Evolutionary conservation across 2,329 filamentous ascomycete genomes (phyloP).

Genomic region (Hymenoscyphus fraxineus): DNA sequence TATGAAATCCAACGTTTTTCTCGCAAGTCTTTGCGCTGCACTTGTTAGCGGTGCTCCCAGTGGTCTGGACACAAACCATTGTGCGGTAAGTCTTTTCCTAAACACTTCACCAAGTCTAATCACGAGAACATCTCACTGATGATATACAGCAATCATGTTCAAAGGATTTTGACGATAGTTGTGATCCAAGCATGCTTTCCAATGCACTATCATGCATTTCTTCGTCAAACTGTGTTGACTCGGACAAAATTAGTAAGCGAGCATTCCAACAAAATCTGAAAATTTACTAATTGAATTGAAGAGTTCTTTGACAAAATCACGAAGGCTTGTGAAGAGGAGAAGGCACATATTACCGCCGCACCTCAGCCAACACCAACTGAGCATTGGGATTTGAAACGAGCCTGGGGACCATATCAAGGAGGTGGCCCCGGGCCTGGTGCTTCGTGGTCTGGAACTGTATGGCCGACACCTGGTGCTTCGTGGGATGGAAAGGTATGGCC

Average conservation of each 20-base stretch:
- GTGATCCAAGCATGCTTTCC: neutral
- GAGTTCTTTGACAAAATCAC: constrained; percentile 10
- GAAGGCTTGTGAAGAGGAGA: constrained; percentile 6
- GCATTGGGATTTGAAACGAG: neutral
- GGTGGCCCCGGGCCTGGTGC: too few species aligned
- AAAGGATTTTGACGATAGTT: neutral
- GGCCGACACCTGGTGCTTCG: neutral
- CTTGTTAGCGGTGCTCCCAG: neutral
- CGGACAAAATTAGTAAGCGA: constrained; percentile 14
- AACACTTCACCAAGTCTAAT: neutral
- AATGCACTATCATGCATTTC: constrained; percentile 13
- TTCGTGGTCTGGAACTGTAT: neutral
- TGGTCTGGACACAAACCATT: neutral
- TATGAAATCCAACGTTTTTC: constrained; percentile 6
- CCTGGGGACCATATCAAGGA: constrained; percentile 1
- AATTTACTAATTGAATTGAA: neutral
- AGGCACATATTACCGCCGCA: constrained; percentile 8
- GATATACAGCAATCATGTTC: neutral
- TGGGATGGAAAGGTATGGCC: constrained; percentile 9
- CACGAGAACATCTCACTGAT: neutral
- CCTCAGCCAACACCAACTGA: constrained; percentile 9
- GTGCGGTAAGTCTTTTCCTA: neutral
- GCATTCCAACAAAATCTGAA: neutral
- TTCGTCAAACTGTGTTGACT: constrained; percentile 11
- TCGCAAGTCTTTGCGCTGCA: neutral